Evolutionary conservation across 2,329 filamentous ascomycete species (phyloP), one percentile per base, ranked within the genome.

Genomic region (Penicillium psychrosexuale): DNA sequence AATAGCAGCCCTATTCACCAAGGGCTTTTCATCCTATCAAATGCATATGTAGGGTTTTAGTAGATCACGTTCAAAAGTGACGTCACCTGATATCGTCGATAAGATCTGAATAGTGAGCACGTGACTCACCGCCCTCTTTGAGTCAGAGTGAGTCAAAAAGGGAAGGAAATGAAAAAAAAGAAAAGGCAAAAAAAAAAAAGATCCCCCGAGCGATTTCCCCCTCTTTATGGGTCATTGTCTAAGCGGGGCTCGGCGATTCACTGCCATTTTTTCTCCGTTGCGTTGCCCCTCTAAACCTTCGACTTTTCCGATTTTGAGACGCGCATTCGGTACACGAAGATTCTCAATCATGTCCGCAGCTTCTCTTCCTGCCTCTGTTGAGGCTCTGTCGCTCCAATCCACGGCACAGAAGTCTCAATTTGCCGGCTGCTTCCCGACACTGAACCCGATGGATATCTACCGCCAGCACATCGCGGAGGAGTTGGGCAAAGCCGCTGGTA

Each of bases 1-100:
- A 24, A 24, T 5, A 24, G 22, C 22, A 24, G 22, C 19, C 22
- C 22, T 22, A 22, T 22, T 22, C 22, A 22, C 22, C 22, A 22
- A 22, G 2, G 22, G 22, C 22, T n/a, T 19, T 19, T 19, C 19
- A 19, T 19, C 19, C 19, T 19, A 19, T 19, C 1, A 19, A 19
- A 19, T 19, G 22, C 22, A 24, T 24, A 24, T 24, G 22, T 28
- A 91, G 0, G 84, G 82, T 0, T 79, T 74, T n/a, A 89, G 73
- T 19, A 90, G 75, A 47, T 89, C 85, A 22, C 84, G 73, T 17
- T 81, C 79, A 73, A 90, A 90, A 73, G 89, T 27, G 39, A 42
- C 8, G 22, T 28, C 39, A 42, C 15, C 22, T 24, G 22, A n/a
- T 3, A 6, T 11, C n/a, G 27, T 42, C 22, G 38, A 40, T 40